A percentile compares a stretch with the other conserved stretches of the same genome.
Conservation (phyloP, 345 rosid species). For the Syzygium aqueum region DNA sequence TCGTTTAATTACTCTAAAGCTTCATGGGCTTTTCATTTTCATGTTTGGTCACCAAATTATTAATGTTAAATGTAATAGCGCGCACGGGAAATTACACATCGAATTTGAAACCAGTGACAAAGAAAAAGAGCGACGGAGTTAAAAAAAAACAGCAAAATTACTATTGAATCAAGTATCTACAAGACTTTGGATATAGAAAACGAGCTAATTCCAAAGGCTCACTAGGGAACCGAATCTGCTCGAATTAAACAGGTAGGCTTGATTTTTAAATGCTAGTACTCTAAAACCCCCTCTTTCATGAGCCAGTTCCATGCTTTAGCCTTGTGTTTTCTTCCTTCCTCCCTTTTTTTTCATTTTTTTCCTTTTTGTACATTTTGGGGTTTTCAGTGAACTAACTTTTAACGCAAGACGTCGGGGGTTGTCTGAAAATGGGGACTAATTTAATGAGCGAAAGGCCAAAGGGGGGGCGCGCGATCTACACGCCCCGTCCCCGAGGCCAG, state of each 20-base stretch:
- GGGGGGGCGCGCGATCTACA: neutral
- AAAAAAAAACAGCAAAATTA: neutral
- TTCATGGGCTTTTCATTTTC: neutral
- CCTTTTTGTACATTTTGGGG: neutral
- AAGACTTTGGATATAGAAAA: no score
- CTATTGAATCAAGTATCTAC: neutral
- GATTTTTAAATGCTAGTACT: neutral
- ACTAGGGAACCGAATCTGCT: no score
- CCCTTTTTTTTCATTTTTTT: fast-evolving
- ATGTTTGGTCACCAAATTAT: neutral
- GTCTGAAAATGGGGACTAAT: neutral
- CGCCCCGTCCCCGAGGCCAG: neutral
- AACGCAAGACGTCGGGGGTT: neutral
- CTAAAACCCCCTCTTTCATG: neutral
- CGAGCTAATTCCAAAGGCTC: no score
- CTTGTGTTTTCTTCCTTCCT: neutral
- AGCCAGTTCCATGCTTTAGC: neutral
- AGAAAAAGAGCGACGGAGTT: neutral
- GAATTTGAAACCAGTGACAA: neutral
- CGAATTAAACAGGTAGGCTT: no score
- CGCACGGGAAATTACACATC: neutral
- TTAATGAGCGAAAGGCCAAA: neutral
- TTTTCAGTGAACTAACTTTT: neutral
- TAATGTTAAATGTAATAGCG: neutral
- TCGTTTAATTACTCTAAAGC: neutral